Percentiles rank a stretch among this genome's conserved stretches.
These are phyloP conservation scores for Bremia lactucae DNA, from an alignment of 352 stramenopile genomes.

Conservation along the genomic window DNA sequence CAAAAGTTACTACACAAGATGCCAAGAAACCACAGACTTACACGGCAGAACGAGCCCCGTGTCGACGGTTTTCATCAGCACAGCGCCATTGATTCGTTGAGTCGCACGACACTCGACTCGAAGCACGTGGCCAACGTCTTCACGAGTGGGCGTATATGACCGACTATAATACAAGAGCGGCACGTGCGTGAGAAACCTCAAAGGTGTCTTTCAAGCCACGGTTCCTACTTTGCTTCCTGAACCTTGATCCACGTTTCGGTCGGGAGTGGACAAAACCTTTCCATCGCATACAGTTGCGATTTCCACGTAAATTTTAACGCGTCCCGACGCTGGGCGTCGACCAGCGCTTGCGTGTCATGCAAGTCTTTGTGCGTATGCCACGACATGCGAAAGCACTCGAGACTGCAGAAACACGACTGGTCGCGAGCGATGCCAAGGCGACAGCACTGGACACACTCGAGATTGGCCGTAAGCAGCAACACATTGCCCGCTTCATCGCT, in stretches of 20 bases:
- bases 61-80: slow-evolving; percentile 67
- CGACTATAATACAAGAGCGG: slow-evolving; percentile 33
- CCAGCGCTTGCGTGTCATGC: slow-evolving; percentile 25
- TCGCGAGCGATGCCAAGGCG: slow-evolving; percentile 51
- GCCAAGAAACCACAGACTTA: slow-evolving; percentile 36
- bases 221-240: slow-evolving; percentile 48
- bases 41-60: slow-evolving; percentile 81
- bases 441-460: slow-evolving; percentile 64
- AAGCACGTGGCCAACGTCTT: slow-evolving; percentile 71
- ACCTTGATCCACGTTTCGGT: slow-evolving; percentile 55
- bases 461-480: slow-evolving; percentile 52
- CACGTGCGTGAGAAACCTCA: slow-evolving; percentile 23
- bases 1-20: not conserved
- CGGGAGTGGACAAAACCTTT: slow-evolving; percentile 38
- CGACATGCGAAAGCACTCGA: slow-evolving; percentile 51
- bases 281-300: slow-evolving; percentile 48
- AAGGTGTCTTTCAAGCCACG: slow-evolving; percentile 13
- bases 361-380: slow-evolving; percentile 63
- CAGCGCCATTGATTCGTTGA: slow-evolving; percentile 34
- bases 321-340: slow-evolving; percentile 17
- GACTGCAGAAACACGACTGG: slow-evolving; percentile 57
- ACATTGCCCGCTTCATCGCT: slow-evolving; percentile 56
- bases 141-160: slow-evolving; percentile 52
- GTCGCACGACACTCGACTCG: slow-evolving; percentile 68
- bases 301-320: slow-evolving; percentile 51